Percentiles rank a stretch among this genome's conserved stretches.
These are phyloP conservation scores for Termitomyces sp. DNA, from an alignment of 768 basidiomycete genomes.

Conservation along the genomic window DNA sequence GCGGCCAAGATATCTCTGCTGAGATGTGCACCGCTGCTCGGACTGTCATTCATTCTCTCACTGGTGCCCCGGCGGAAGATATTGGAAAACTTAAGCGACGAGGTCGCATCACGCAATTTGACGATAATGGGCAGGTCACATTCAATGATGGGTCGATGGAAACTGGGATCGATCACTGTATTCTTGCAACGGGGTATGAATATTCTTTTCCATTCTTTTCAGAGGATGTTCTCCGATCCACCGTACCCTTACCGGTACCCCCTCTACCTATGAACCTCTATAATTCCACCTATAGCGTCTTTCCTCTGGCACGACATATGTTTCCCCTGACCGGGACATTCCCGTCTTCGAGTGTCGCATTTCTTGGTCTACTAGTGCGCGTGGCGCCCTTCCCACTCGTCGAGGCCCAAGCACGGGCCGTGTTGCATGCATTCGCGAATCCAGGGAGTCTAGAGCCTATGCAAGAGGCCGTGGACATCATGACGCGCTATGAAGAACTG, in stretches of 20 bases:
- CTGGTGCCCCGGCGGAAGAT: conserved; percentile 26
- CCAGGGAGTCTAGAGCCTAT: conserved; percentile 43
- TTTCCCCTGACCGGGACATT: conserved; percentile 52
- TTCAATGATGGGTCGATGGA: conserved; percentile 59
- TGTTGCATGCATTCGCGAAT: conserved; percentile 47
- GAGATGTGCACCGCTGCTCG: conserved; percentile 44
- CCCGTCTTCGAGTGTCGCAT: conserved; percentile 50
- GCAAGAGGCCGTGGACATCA: conserved; percentile 41
- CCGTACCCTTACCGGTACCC: conserved; percentile 37
- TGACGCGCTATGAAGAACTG: conserved; percentile 43
- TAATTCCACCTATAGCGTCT: conserved; percentile 64
- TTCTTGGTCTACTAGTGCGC: conserved; percentile 53
- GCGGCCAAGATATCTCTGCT: conserved; percentile 58
- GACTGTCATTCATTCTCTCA: conserved; percentile 52
- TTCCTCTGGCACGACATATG: conserved; percentile 65
- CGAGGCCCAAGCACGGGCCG: conserved; percentile 71
- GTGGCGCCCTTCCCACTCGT: conserved; percentile 73
- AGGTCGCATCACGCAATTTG: conserved; percentile 36
- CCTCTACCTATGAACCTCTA: conserved; percentile 45
- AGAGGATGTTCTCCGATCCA: conserved; percentile 22
- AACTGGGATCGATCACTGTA: conserved; percentile 50
- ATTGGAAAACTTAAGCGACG: conserved; percentile 31
- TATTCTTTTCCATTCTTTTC: conserved; percentile 58
- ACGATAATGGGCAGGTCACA: conserved; percentile 34
- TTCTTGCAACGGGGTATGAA: conserved; percentile 76